Conservation (phyloP, 2,329 filamentous ascomycete species). For the Nothophoma quercina region DNA sequence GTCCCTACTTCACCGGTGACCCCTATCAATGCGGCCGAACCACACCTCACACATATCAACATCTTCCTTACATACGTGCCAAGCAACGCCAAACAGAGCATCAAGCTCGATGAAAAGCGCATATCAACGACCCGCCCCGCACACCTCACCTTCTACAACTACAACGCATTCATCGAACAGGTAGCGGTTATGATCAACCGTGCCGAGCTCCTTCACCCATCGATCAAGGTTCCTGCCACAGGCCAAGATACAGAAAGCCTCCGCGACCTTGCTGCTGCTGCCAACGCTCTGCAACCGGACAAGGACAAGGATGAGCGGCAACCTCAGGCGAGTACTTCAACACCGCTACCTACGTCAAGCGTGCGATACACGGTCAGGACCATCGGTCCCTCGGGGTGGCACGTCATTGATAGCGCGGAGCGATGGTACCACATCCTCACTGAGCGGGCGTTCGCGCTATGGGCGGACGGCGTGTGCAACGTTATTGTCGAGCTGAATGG, state of each 20-base stretch:
- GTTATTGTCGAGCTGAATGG: constrained; percentile 39
- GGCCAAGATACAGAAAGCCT: constrained; percentile 28
- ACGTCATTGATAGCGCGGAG: constrained; percentile 27
- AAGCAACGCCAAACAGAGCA: constrained; percentile 64
- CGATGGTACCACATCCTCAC: constrained; percentile 37
- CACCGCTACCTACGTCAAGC: neutral
- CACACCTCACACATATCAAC: constrained; percentile 55
- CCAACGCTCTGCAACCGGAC: constrained; percentile 36
- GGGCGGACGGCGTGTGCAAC: constrained; percentile 42
- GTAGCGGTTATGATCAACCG: constrained; percentile 19
- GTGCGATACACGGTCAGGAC: constrained; percentile 27
- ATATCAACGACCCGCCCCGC: constrained; percentile 22
- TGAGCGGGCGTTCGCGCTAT: constrained; percentile 38
- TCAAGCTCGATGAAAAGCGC: constrained; percentile 35
- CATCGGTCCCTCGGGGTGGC: constrained; percentile 34
- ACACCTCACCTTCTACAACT: constrained; percentile 30
- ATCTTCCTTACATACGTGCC: constrained; percentile 66
- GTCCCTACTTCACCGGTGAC: no score
- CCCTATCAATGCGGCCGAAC: constrained; percentile 4
- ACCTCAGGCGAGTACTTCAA: neutral
- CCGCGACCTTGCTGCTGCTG: constrained; percentile 42
- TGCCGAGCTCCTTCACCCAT: constrained; percentile 13
- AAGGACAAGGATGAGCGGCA: constrained; percentile 1
- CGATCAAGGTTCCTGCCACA: neutral
- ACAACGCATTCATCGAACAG: constrained; percentile 25